Evolutionary conservation across 768 basidiomycete genomes (phyloP).

Genomic region (Boletus sp.): DNA sequence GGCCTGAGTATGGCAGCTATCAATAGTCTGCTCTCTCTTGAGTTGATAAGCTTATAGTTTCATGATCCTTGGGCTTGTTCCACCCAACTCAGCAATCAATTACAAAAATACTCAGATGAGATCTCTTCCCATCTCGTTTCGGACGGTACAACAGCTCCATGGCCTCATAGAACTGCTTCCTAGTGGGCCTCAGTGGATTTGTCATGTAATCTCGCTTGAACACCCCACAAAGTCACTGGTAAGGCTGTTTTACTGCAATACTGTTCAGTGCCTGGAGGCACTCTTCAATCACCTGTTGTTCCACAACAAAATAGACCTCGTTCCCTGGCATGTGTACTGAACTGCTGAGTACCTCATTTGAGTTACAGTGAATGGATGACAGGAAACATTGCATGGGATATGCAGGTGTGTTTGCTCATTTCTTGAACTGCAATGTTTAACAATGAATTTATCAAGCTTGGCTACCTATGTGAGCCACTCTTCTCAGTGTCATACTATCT

Average conservation of each 20-base stretch:
- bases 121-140: neutral
- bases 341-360: neutral
- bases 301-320: neutral
- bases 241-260: neutral
- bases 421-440: no score
- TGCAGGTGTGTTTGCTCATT: neutral
- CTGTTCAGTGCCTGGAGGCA: neutral
- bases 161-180: neutral
- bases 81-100: neutral
- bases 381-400: neutral
- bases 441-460: no score
- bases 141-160: neutral
- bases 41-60: neutral
- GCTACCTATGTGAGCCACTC: no score
- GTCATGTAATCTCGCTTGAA: neutral
- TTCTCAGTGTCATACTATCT: no score
- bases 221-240: neutral
- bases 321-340: neutral
- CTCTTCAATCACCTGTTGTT: neutral
- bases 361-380: neutral
- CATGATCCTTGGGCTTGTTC: neutral
- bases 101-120: neutral
- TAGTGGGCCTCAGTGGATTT: neutral
- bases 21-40: neutral
- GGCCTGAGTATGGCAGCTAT: neutral